These are phyloP conservation scores for Lepidium campestre DNA, from an alignment of 441 rosid species.

Conservation along the genomic window DNA sequence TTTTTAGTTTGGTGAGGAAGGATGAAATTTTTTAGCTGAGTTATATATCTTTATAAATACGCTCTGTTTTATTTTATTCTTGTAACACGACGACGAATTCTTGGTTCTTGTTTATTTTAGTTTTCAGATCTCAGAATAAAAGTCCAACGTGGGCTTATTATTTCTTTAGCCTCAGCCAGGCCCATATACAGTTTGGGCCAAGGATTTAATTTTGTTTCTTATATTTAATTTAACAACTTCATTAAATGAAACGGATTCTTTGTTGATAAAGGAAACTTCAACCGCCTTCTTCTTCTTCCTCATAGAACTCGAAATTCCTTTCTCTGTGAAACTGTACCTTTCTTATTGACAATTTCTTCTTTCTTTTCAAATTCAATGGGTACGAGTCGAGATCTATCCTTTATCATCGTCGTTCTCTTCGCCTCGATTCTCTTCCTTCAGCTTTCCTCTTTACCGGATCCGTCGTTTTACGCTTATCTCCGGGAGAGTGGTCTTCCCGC, in stretches of 20 bases:
- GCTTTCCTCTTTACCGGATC: conserved; percentile 16
- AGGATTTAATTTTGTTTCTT: not conserved
- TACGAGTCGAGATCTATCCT: not conserved
- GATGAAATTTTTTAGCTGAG: not conserved
- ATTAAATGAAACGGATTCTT: conserved; percentile 3
- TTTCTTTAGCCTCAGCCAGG: too few relatives aligned
- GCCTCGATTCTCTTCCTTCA: conserved; percentile 12
- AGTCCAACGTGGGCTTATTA: not conserved
- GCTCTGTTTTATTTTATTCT: not conserved
- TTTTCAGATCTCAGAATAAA: not conserved
- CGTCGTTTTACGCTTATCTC: conserved; percentile 49
- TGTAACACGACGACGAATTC: conserved; percentile 2
- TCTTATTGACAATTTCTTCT: not conserved
- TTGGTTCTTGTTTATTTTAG: not conserved
- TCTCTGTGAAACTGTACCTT: not conserved
- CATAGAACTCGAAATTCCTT: not conserved
- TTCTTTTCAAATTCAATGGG: not conserved
- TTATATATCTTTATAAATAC: not conserved
- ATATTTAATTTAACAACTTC: too few relatives aligned
- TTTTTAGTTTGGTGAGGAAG: conserved; percentile 3
- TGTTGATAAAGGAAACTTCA: not conserved
- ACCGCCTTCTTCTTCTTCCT: conserved; percentile 10
- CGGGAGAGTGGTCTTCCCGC: conserved; percentile 44
- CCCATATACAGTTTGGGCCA: not conserved
- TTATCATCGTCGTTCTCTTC: conserved; percentile 5